phyloP scores from a whole-genome alignment of 352 stramenopile genomes.

The Phytophthora boehmeriae region DNA sequence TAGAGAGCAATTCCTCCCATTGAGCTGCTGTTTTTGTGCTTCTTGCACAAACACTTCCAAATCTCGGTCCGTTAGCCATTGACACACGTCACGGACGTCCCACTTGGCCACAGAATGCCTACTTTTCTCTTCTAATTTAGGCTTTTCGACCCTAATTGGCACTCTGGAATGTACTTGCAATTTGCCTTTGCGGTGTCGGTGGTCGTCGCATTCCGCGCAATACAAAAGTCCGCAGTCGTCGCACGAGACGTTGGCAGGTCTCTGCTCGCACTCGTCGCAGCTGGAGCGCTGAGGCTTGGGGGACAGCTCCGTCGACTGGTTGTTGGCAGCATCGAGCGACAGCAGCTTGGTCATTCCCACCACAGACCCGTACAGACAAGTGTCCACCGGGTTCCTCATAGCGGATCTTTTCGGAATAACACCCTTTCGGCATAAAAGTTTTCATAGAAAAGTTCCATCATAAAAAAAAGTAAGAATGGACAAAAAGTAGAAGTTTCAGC shows the following conservation, averaged over 20 bases:
- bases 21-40: conserved; percentile 41
- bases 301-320: conserved; percentile 13
- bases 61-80: conserved; percentile 68
- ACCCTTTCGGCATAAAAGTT: conserved; percentile 4
- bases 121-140: conserved; percentile 6
- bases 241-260: conserved; percentile 50
- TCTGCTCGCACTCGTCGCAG: conserved; percentile 82
- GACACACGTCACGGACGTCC: conserved; percentile 48
- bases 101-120: conserved; percentile 25
- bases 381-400: conserved; percentile 33
- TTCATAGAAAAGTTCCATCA: no score
- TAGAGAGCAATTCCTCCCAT: conserved; percentile 55
- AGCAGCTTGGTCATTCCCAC: conserved; percentile 38
- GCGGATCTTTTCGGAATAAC: conserved; percentile 6
- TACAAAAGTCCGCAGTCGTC: conserved; percentile 81
- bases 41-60: conserved; percentile 65
- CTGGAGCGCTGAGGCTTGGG: conserved; percentile 6
- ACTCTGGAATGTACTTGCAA: conserved; percentile 69
- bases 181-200: conserved; percentile 84
- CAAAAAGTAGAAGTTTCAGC: no score
- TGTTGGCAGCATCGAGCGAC: conserved; percentile 23
- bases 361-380: conserved; percentile 51
- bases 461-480: no score
- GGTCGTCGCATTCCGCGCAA: conserved; percentile 65
- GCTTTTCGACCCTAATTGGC: conserved; percentile 15